Conservation (phyloP, 768 basidiomycete species). For the Piloderma croceum region DNA sequence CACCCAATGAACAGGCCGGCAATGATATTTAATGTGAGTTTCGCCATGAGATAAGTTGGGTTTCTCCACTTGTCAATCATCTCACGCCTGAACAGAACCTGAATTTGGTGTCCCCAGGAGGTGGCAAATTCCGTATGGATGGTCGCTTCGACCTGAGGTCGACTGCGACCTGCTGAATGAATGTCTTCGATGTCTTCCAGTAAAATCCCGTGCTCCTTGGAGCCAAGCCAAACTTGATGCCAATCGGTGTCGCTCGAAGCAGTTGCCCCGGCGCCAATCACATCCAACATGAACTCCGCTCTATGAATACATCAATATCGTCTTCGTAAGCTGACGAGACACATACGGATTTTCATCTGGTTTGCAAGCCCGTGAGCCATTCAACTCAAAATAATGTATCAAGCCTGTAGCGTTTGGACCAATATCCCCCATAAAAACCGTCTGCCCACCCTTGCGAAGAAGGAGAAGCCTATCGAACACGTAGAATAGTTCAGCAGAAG, state of each 20-base stretch:
- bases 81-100: slow-evolving; percentile 20
- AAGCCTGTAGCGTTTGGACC: slow-evolving; percentile 57
- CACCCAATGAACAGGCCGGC: slow-evolving; percentile 18
- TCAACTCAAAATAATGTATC: slow-evolving; percentile 70
- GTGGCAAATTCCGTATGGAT: slow-evolving; percentile 18
- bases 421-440: slow-evolving; percentile 69
- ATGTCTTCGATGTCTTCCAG: slow-evolving; percentile 31
- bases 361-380: slow-evolving; percentile 58
- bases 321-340: too few species aligned
- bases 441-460: slow-evolving; percentile 71
- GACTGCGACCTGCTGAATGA: slow-evolving; percentile 13
- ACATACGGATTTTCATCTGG: too few species aligned
- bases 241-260: slow-evolving; percentile 23
- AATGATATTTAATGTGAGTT: slow-evolving; percentile 7
- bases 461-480: slow-evolving; percentile 77
- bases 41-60: slow-evolving; percentile 22
- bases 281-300: slow-evolving; percentile 41
- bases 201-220: slow-evolving; percentile 27
- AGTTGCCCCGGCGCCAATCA: slow-evolving; percentile 41
- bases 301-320: too few species aligned
- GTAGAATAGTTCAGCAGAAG: slow-evolving; percentile 65
- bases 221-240: slow-evolving; percentile 45
- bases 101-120: slow-evolving; percentile 17
- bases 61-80: slow-evolving; percentile 24
- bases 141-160: slow-evolving; percentile 11